Conservation (phyloP, 306 rosid species). For the Rubus parviflorus region DNA sequence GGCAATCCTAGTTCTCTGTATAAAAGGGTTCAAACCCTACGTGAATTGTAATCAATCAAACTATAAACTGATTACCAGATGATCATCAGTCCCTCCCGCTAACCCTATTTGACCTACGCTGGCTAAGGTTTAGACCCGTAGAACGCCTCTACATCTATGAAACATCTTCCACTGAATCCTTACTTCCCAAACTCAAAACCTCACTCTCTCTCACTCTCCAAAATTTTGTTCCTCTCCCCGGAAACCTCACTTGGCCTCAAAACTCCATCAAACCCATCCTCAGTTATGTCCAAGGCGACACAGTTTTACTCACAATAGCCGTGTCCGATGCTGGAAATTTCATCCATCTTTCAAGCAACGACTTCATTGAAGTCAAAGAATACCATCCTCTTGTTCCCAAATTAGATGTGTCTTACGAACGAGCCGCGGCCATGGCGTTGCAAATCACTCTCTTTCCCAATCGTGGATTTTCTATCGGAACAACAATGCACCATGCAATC, state of each 20-base stretch:
- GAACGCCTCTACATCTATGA: conserved; percentile 25
- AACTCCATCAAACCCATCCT: conserved; percentile 23
- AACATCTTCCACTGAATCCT: not conserved
- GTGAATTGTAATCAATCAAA: no score
- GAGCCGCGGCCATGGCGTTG: conserved; percentile 32
- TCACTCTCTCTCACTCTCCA: conserved; percentile 30
- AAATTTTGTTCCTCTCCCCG: conserved; percentile 22
- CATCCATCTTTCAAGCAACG: not conserved
- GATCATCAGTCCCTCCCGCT: conserved; percentile 16
- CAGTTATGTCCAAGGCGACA: conserved; percentile 9
- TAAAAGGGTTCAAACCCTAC: no score
- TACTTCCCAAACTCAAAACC: conserved; percentile 23
- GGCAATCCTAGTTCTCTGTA: no score
- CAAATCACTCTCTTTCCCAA: conserved; percentile 46
- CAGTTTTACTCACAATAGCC: conserved; percentile 22
- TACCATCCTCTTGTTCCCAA: conserved; percentile 18
- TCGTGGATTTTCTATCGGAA: conserved; percentile 46
- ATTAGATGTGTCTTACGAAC: conserved; percentile 14
- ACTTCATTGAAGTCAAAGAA: not conserved
- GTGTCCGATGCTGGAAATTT: conserved; percentile 13
- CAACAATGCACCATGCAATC: conserved; percentile 46
- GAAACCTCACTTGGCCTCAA: conserved; percentile 26
- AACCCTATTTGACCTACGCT: conserved; percentile 29
- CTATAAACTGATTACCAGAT: no score
- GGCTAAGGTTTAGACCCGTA: conserved; percentile 32